These are phyloP conservation scores for Suillus luteus DNA, from an alignment of 768 basidiomycete species.

Conservation along the genomic window DNA sequence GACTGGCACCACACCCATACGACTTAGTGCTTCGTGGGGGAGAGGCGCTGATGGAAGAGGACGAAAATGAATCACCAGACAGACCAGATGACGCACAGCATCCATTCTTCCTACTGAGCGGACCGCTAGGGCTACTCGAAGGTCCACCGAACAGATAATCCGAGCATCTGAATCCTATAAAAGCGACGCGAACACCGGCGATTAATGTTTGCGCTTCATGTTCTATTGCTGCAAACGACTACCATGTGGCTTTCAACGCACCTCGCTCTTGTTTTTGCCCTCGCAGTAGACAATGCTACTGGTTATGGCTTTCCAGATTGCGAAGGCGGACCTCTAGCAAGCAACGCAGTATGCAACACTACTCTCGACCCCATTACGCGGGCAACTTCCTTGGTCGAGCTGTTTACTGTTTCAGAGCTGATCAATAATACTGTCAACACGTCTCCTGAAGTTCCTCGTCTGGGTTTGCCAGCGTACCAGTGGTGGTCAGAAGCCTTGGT, in stretches of 20 bases:
- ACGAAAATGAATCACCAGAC: neutral
- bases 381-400: conserved; percentile 49
- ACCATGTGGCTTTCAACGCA: conserved; percentile 12
- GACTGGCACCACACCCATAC: neutral
- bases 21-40: neutral
- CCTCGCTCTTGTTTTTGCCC: conserved; percentile 8
- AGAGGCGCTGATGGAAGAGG: neutral
- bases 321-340: conserved; percentile 43
- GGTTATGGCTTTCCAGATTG: conserved; percentile 52
- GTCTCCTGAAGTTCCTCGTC: conserved; percentile 52
- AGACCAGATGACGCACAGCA: conserved; percentile 7
- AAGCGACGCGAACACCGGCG: neutral
- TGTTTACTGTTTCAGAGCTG: conserved; percentile 53
- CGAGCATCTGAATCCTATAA: conserved; percentile 1
- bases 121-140: neutral
- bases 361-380: conserved; percentile 45
- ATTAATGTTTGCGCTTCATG: neutral
- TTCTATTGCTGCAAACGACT: neutral
- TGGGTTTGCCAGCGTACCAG: conserved; percentile 57
- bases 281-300: conserved; percentile 8
- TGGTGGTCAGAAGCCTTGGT: conserved; percentile 67
- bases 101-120: neutral
- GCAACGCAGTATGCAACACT: conserved; percentile 50
- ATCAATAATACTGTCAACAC: conserved; percentile 52
- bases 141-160: neutral